Conservation (phyloP, 2,329 filamentous ascomycete genomes). For the Fusarium napiforme region DNA sequence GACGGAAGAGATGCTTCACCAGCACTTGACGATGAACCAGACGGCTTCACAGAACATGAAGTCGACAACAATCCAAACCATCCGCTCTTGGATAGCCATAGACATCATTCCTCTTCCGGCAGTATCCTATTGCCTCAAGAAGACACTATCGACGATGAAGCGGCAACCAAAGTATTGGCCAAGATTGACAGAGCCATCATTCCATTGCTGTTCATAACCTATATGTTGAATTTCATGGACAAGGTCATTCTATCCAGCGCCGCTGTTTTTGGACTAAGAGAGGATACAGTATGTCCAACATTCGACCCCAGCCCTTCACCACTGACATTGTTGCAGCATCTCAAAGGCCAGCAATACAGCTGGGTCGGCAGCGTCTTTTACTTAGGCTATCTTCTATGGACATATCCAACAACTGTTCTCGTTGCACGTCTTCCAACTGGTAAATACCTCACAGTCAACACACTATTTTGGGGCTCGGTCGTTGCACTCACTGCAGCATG, state of each 20-base stretch:
- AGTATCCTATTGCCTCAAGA: not conserved
- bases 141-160: not conserved
- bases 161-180: constrained; percentile 55
- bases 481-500: constrained; percentile 59
- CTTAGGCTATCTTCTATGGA: constrained; percentile 60
- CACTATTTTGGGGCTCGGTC: constrained; percentile 61
- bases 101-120: not conserved
- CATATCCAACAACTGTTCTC: constrained; percentile 61
- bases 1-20: not conserved
- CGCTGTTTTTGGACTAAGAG: constrained; percentile 64
- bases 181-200: constrained; percentile 68
- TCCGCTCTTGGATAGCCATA: constrained; percentile 16
- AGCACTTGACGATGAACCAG: not conserved
- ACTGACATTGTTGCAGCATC: constrained; percentile 29
- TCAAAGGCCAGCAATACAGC: constrained; percentile 64
- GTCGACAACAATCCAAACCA: not conserved
- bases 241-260: constrained; percentile 68
- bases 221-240: constrained; percentile 71
- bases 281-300: constrained; percentile 54
- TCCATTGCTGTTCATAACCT: constrained; percentile 66
- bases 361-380: constrained; percentile 66
- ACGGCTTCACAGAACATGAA: not conserved
- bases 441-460: constrained; percentile 59
- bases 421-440: constrained; percentile 59
- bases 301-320: rapidly evolving